A percentile compares a stretch with the other conserved stretches of the same genome.
Conservation (phyloP, 495 filamentous ascomycete species). For the Elasticomyces elasticus region DNA sequence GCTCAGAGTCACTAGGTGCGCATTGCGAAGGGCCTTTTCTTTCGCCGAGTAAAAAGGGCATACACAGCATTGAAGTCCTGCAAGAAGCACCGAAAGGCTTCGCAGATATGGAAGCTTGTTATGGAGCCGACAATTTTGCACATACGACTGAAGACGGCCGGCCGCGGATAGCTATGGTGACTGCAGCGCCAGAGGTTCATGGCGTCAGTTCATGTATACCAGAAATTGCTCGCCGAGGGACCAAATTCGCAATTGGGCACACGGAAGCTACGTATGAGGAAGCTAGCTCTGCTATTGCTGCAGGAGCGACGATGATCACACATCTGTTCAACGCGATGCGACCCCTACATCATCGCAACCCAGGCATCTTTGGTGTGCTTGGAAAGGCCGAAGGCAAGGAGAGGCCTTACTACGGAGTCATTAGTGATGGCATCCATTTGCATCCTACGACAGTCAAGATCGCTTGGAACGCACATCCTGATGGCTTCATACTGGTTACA, state of each 20-base stretch:
- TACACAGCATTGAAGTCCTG: conserved; percentile 60
- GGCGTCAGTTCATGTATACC: conserved; percentile 53
- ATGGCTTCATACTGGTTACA: conserved; percentile 56
- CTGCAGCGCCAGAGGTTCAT: conserved; percentile 66
- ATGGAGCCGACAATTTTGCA: conserved; percentile 53
- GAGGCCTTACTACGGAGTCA: conserved; percentile 54
- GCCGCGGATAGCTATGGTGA: conserved; percentile 59
- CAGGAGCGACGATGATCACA: conserved; percentile 73
- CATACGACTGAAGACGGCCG: background rate
- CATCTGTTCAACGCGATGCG: conserved; percentile 89
- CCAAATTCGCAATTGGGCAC: conserved; percentile 71
- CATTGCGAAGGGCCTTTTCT: conserved; percentile 83
- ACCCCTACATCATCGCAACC: conserved; percentile 73
- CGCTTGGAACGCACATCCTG: conserved; percentile 50
- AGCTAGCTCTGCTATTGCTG: conserved; percentile 52
- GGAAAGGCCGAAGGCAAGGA: conserved; percentile 38
- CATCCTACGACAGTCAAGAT: conserved; percentile 55
- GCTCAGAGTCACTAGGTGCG: conserved; percentile 71
- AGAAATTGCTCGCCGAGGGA: conserved; percentile 46
- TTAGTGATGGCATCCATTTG: conserved; percentile 57
- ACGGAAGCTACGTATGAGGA: conserved; percentile 69
- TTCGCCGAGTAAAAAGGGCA: conserved; percentile 56
- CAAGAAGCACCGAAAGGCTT: conserved; percentile 41
- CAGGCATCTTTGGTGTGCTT: conserved; percentile 71
- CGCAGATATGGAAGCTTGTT: conserved; percentile 53